These are phyloP conservation scores for Rhodomyrtus psidioides DNA, from an alignment of 441 rosid genomes.

Conservation along the genomic window DNA sequence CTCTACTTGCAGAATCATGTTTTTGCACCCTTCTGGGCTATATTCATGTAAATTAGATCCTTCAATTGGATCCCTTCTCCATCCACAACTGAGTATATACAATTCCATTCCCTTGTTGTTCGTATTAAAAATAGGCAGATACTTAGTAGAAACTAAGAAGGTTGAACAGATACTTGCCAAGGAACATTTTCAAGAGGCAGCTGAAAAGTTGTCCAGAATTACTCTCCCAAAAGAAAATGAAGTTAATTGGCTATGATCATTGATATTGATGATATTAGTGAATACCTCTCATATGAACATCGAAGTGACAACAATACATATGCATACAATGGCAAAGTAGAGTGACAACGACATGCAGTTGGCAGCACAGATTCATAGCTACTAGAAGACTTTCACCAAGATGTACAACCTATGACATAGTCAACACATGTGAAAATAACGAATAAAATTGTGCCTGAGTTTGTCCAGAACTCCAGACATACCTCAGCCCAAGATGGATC, in stretches of 20 bases:
- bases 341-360: background rate
- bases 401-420: background rate
- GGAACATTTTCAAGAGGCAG: background rate
- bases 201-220: background rate
- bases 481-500: slow-evolving; percentile 88
- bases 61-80: background rate
- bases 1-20: background rate
- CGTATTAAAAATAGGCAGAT: background rate
- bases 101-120: background rate
- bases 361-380: background rate
- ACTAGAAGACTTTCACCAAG: background rate
- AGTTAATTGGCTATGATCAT: background rate
- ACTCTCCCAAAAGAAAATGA: background rate
- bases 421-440: background rate
- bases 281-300: background rate
- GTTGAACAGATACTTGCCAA: background rate
- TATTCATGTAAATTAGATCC: background rate
- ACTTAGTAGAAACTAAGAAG: background rate
- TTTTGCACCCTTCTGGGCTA: background rate
- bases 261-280: background rate
- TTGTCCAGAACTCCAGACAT: background rate
- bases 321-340: background rate
- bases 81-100: background rate
- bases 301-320: background rate
- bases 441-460: background rate